Percentiles rank a stretch among this genome's conserved stretches.
Evolutionary conservation across 768 basidiomycete species (phyloP).

Genomic region (Suillus americanus): DNA sequence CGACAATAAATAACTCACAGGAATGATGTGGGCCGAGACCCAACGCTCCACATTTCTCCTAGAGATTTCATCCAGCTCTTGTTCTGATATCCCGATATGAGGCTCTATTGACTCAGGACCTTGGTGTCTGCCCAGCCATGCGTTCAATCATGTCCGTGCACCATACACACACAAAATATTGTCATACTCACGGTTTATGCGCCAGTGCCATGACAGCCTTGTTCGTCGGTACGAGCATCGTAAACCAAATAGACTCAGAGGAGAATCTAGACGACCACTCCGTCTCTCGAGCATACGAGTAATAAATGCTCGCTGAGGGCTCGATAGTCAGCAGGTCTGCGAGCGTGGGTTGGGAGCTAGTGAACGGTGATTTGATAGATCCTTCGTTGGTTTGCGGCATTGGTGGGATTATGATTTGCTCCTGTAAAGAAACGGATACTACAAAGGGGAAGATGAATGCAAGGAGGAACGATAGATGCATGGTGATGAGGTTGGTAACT

Average conservation of each 20-base stretch:
- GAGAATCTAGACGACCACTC: conserved; percentile 54
- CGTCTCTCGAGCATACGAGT: conserved; percentile 76
- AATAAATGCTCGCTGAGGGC: conserved; percentile 75
- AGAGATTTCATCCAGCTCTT: conserved; percentile 60
- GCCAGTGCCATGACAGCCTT: conserved; percentile 81
- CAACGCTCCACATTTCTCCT: conserved; percentile 74
- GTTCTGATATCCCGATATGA: conserved; percentile 59
- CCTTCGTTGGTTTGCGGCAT: conserved; percentile 17
- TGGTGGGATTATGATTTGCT: conserved; percentile 27
- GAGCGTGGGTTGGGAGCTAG: conserved; percentile 52
- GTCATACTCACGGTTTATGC: conserved; percentile 73
- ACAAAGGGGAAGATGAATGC: conserved; percentile 28
- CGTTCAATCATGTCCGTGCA: neutral
- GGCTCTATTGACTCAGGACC: conserved; percentile 41
- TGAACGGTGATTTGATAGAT: conserved; percentile 35
- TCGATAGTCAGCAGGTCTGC: conserved; percentile 81
- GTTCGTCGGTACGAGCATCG: conserved; percentile 83
- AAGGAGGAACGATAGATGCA: conserved; percentile 22
- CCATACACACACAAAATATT: neutral
- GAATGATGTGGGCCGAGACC: conserved; percentile 82
- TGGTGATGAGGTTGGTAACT: conserved; percentile 7
- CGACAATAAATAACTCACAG: conserved; percentile 41
- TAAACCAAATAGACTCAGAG: conserved; percentile 34
- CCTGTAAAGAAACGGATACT: conserved; percentile 26
- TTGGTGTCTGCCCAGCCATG: conserved; percentile 51